Percentiles rank a stretch among this genome's conserved stretches.
Conservation (phyloP, 306 rosid species). For the Notholithocarpus densiflorus region DNA sequence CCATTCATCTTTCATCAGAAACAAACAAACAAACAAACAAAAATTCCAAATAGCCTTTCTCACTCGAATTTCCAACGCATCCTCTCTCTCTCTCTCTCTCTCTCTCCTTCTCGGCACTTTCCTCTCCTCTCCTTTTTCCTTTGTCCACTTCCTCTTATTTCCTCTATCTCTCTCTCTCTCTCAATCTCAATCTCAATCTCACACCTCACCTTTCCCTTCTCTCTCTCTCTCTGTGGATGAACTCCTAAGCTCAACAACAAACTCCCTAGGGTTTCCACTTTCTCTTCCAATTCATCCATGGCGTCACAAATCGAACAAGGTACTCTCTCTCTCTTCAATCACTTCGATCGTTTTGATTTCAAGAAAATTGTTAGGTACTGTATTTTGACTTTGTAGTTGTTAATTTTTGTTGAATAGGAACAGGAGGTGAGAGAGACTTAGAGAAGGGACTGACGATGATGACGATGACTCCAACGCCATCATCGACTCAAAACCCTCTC, state of each 20-base stretch:
- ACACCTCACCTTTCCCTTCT: background rate
- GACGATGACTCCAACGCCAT: slow-evolving; percentile 24
- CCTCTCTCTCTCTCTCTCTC: background rate
- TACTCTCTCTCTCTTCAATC: background rate
- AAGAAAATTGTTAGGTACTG: background rate
- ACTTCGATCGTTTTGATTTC: background rate
- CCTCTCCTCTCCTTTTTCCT: background rate
- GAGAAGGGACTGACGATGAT: slow-evolving; percentile 26
- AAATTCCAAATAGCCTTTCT: no score
- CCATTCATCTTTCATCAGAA: no score
- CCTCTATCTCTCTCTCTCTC: no score
- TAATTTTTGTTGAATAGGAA: background rate
- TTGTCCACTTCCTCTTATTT: background rate
- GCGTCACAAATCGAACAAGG: slow-evolving; percentile 31
- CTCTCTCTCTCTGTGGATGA: background rate
- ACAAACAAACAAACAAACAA: background rate
- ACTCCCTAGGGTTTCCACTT: background rate
- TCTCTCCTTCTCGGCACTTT: background rate
- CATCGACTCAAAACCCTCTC: slow-evolving; percentile 26
- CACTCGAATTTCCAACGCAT: no score
- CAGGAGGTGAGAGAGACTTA: slow-evolving; percentile 44
- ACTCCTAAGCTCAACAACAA: background rate
- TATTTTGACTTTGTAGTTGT: background rate
- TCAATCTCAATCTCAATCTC: background rate
- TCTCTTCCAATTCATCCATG: slow-evolving; percentile 17